Percentiles rank a stretch among this genome's conserved stretches.
Conservation (phyloP, 305 asterid genomes). For the Fraxinus velutina region DNA sequence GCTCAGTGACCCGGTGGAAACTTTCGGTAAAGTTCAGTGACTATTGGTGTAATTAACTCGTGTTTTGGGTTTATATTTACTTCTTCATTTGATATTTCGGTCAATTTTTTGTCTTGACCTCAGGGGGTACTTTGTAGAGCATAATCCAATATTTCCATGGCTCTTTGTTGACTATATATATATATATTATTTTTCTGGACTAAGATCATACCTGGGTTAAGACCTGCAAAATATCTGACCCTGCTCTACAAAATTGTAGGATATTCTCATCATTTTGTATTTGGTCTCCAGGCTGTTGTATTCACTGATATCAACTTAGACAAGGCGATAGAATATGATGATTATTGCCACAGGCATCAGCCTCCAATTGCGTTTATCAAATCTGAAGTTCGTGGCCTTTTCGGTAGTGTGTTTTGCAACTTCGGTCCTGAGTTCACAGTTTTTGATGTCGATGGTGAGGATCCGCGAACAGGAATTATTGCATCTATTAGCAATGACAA, state of each 20-base stretch:
- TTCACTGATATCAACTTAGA: conserved; percentile 37
- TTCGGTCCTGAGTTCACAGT: conserved; percentile 40
- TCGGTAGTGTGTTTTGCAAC: conserved; percentile 39
- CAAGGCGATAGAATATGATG: conserved; percentile 35
- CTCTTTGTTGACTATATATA: background rate
- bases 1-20: too few relatives aligned
- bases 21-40: too few relatives aligned
- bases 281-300: conserved; percentile 37
- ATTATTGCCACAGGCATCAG: conserved; percentile 38
- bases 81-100: background rate
- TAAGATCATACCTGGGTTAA: background rate
- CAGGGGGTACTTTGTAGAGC: background rate
- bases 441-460: conserved; percentile 45
- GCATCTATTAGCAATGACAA: conserved; percentile 37
- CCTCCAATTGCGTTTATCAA: conserved; percentile 45
- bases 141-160: background rate
- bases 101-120: background rate
- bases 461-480: conserved; percentile 35
- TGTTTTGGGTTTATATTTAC: background rate
- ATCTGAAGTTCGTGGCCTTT: conserved; percentile 41
- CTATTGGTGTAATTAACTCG: too few relatives aligned
- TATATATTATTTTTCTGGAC: background rate
- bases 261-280: background rate
- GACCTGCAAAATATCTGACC: background rate
- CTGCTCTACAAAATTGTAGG: background rate